phyloP scores from a whole-genome alignment of 257 asterid species.

The Solanum sitiens region DNA sequence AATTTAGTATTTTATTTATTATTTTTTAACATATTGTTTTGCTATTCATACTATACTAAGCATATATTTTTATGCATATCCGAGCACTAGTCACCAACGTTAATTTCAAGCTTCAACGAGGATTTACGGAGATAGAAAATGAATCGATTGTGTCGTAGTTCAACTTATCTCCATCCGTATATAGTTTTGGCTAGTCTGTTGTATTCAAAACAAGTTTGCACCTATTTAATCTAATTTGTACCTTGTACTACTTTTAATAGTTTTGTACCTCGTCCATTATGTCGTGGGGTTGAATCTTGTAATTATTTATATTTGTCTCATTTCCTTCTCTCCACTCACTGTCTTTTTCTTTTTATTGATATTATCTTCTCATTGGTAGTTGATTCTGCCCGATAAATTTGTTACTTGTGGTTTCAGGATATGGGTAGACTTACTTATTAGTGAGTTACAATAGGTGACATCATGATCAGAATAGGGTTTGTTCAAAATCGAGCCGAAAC shows the following conservation, averaged over 20 bases:
- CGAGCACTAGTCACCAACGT: neutral
- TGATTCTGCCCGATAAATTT: too few species aligned
- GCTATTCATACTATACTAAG: neutral
- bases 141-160: neutral
- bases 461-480: too few species aligned
- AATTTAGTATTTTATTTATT: too few species aligned
- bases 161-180: neutral
- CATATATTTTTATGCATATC: too few species aligned
- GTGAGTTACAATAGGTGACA: too few species aligned
- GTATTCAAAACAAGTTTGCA: too few species aligned
- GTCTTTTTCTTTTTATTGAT: too few species aligned
- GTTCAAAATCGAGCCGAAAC: too few species aligned
- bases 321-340: neutral
- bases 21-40: too few species aligned
- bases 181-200: neutral
- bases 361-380: neutral
- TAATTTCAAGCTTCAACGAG: too few species aligned
- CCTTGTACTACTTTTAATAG: neutral
- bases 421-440: neutral
- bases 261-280: accelerated
- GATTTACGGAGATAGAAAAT: neutral
- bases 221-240: neutral
- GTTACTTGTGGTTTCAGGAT: neutral
- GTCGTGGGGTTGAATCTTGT: neutral
- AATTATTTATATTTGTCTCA: too few species aligned